These are phyloP conservation scores for Aspergillus sp. DNA, from an alignment of 2,329 filamentous ascomycete genomes.

Conservation along the genomic window DNA sequence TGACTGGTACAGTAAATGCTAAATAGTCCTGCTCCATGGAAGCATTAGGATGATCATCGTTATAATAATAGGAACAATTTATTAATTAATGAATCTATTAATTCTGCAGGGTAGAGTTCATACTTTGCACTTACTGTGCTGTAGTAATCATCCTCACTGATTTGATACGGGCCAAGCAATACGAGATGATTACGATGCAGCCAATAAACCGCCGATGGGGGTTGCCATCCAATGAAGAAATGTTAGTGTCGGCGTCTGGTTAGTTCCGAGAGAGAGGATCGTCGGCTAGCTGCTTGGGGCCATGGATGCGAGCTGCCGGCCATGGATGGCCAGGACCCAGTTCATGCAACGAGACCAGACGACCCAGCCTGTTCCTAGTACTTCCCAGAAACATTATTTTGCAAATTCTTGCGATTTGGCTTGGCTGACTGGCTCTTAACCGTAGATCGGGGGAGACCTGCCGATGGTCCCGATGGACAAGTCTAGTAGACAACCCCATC, in stretches of 20 bases:
- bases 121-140: not conserved
- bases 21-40: no score
- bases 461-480: not conserved
- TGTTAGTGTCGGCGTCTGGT: not conserved
- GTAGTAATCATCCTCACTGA: not conserved
- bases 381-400: not conserved
- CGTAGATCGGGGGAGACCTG: not conserved
- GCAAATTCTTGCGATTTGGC: not conserved
- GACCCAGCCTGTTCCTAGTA: not conserved
- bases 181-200: not conserved
- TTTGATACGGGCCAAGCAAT: not conserved
- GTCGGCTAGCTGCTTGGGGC: slow-evolving; percentile 8
- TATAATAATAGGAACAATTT: no score
- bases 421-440: not conserved
- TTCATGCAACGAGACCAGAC: not conserved
- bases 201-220: not conserved
- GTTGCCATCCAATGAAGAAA: not conserved
- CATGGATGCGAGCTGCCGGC: slow-evolving; percentile 2
- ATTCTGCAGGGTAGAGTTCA: not conserved
- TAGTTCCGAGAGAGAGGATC: slow-evolving; percentile 5
- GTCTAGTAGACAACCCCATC: no score
- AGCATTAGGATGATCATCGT: no score
- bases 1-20: no score
- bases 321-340: not conserved
- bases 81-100: no score